These are phyloP conservation scores for Rossbeevera mucosa DNA, from an alignment of 768 basidiomycete genomes.

Conservation along the genomic window DNA sequence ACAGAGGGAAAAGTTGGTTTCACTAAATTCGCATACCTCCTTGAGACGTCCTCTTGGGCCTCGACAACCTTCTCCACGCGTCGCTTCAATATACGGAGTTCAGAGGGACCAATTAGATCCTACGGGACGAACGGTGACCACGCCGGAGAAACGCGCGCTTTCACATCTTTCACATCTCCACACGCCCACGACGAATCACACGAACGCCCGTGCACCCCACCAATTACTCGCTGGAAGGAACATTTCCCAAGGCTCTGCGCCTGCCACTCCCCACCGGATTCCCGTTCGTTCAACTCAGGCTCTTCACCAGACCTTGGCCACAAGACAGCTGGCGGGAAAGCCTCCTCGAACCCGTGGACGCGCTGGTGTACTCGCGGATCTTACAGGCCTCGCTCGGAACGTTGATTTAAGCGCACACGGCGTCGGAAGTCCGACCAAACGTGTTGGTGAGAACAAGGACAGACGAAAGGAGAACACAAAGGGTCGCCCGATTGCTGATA, in stretches of 20 bases:
- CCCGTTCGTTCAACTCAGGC: slow-evolving; percentile 15
- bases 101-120: slow-evolving; percentile 2
- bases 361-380: slow-evolving; percentile 35
- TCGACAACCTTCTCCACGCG: slow-evolving; percentile 16
- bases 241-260: slow-evolving; percentile 7
- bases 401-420: slow-evolving; percentile 30
- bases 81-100: background rate
- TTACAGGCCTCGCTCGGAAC: slow-evolving; percentile 35
- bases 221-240: background rate
- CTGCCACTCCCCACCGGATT: slow-evolving; percentile 21
- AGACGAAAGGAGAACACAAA: slow-evolving; percentile 21
- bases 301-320: slow-evolving; percentile 3
- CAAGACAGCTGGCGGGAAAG: slow-evolving; percentile 26
- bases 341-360: slow-evolving; percentile 26
- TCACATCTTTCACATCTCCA: slow-evolving; percentile 1
- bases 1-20: slow-evolving; percentile 14
- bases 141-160: slow-evolving; percentile 4
- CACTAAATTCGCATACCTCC: slow-evolving; percentile 23
- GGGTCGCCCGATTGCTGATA: slow-evolving; percentile 10
- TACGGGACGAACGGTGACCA: background rate
- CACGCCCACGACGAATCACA: slow-evolving; percentile 5
- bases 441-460: slow-evolving; percentile 27
- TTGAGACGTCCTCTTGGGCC: slow-evolving; percentile 21
- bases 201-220: slow-evolving; percentile 7
- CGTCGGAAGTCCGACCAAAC: slow-evolving; percentile 17